phyloP scores from a whole-genome alignment of 2,329 filamentous ascomycete species.

The Aspergillus amoenus region DNA sequence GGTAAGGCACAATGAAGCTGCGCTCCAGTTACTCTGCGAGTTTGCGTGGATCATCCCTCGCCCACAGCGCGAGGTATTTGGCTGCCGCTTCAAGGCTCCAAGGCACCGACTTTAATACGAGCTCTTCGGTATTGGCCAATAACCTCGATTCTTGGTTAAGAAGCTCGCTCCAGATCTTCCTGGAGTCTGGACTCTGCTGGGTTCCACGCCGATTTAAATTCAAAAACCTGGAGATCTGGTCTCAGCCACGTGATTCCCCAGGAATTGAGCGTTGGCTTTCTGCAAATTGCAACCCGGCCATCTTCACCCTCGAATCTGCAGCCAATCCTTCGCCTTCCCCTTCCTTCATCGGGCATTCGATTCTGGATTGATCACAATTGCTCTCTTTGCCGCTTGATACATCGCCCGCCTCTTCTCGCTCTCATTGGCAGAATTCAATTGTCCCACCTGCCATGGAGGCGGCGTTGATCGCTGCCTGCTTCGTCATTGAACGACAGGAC shows the following conservation, averaged over 20 bases:
- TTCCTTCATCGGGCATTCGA: neutral
- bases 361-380: conserved; percentile 8
- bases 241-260: neutral
- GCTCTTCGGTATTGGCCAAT: neutral
- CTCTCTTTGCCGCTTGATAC: neutral
- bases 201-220: neutral
- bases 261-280: neutral
- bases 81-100: neutral
- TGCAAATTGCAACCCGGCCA: neutral
- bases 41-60: neutral
- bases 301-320: neutral
- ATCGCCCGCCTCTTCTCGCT: neutral
- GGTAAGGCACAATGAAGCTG: neutral
- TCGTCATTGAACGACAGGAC: neutral
- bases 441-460: conserved; percentile 5
- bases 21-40: neutral
- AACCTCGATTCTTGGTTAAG: neutral
- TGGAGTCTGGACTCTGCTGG: neutral
- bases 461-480: conserved; percentile 4
- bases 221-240: neutral
- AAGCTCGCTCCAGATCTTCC: neutral
- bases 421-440: conserved; percentile 8
- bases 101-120: neutral
- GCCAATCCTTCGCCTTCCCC: neutral
- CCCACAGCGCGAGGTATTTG: neutral